Evolutionary conservation across 2,329 filamentous ascomycete species (phyloP).

Genomic region (Chaetomium sp.): DNA sequence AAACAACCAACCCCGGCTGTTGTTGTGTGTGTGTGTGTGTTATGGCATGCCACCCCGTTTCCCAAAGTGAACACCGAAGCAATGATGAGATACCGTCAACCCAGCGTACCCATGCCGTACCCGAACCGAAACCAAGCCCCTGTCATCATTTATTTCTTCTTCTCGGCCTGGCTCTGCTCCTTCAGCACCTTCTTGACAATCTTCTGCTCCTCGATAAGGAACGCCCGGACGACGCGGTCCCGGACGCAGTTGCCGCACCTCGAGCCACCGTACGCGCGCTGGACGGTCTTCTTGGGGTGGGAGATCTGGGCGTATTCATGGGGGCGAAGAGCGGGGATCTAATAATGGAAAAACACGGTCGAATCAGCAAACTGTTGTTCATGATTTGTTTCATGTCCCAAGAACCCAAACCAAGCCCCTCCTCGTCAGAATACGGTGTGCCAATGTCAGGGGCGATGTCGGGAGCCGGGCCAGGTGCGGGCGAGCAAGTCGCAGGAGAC

Average conservation of each 20-base stretch:
- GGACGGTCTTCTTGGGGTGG: conserved; percentile 98
- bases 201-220: conserved; percentile 99
- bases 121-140: conserved; percentile 19
- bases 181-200: conserved; percentile 99
- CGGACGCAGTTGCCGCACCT: conserved; percentile 98
- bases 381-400: background rate
- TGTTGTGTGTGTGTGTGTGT: conserved; percentile 27
- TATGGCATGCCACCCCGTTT: conserved; percentile 40
- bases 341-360: conserved; percentile 14
- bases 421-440: background rate
- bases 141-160: conserved; percentile 57
- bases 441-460: too few relatives aligned
- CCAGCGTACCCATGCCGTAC: conserved; percentile 22
- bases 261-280: conserved; percentile 96
- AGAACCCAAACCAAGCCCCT: background rate
- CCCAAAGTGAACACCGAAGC: conserved; percentile 47
- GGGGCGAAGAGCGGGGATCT: conserved; percentile 95
- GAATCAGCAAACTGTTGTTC: conserved; percentile 26
- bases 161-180: conserved; percentile 77
- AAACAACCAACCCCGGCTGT: conserved; percentile 31
- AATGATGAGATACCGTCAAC: conserved; percentile 38
- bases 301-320: conserved; percentile 97
- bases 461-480: too few relatives aligned
- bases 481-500: too few relatives aligned
- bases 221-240: conserved; percentile 94